Conservation (phyloP, 2,329 filamentous ascomycete genomes). For the Cordyceps farinosa region DNA sequence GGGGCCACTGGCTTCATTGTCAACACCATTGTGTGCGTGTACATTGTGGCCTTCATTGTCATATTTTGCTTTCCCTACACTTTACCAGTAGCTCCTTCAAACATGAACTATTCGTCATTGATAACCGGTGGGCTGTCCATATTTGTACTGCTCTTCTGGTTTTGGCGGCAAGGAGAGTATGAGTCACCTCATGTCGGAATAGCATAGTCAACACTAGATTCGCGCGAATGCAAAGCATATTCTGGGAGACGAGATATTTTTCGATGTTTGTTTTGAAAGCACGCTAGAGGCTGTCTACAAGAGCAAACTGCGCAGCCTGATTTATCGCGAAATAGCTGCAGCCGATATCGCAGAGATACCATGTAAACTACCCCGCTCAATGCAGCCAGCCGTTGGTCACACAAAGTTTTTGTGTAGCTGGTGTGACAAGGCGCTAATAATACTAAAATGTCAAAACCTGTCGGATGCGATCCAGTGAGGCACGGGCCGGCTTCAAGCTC, state of each 20-base stretch:
- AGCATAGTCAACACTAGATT: too few relatives aligned
- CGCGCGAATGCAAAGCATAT: neutral
- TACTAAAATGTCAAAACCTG: too few relatives aligned
- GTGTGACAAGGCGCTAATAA: neutral
- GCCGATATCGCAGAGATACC: neutral
- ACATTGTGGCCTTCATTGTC: constrained; percentile 58
- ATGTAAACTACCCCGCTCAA: neutral
- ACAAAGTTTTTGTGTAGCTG: neutral
- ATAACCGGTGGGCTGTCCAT: constrained; percentile 37
- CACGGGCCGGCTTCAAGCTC: neutral
- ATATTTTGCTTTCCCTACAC: constrained; percentile 59
- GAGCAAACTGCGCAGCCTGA: neutral
- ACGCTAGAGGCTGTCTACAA: too few relatives aligned
- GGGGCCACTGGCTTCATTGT: constrained; percentile 46
- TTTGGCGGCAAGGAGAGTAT: constrained; percentile 20
- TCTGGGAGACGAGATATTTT: neutral
- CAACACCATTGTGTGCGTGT: constrained; percentile 50
- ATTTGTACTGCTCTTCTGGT: constrained; percentile 36
- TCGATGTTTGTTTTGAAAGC: too few relatives aligned
- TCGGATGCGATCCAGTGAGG: neutral
- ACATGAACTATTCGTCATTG: constrained; percentile 51
- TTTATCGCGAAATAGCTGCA: neutral
- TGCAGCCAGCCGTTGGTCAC: neutral
- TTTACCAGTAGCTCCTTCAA: constrained; percentile 40
- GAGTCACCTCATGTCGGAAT: neutral